Evolutionary conservation across 805 yeast genomes (phyloP).

Genomic region (Pichia eremophila): DNA sequence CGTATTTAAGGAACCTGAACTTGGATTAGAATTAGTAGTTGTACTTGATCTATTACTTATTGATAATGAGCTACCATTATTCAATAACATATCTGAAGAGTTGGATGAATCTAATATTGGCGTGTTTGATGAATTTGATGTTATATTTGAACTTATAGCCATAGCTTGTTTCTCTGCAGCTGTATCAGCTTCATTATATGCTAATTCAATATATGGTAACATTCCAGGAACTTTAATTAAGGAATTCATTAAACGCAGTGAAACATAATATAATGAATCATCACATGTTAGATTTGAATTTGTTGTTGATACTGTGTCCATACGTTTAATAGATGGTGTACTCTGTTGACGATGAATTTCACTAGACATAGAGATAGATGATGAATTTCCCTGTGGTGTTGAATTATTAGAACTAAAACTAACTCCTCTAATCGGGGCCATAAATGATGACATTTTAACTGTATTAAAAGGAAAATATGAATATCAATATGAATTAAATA

Average conservation of each 20-base stretch:
- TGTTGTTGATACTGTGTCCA: slow-evolving; percentile 21
- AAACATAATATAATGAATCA: slow-evolving; percentile 64
- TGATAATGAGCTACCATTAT: neutral
- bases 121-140: no score
- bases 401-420: neutral
- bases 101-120: no score
- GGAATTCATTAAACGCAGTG: slow-evolving; percentile 45
- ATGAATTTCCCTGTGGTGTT: neutral
- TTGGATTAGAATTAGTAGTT: neutral
- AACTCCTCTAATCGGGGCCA: slow-evolving; percentile 16
- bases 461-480: no score
- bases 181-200: slow-evolving; percentile 57
- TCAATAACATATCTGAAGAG: no score
- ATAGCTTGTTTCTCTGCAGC: slow-evolving; percentile 64
- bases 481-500: no score
- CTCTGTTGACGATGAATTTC: neutral
- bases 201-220: slow-evolving; percentile 56
- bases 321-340: neutral
- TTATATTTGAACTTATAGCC: neutral
- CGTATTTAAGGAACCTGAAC: neutral
- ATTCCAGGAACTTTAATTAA: slow-evolving; percentile 56
- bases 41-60: neutral
- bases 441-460: slow-evolving; percentile 20
- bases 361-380: slow-evolving; percentile 3
- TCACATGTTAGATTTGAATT: slow-evolving; percentile 52